Evolutionary conservation across 805 yeast genomes (phyloP), one percentile per base, ranked within the genome.

Genomic region (Debaryomyces prosopidis): DNA sequence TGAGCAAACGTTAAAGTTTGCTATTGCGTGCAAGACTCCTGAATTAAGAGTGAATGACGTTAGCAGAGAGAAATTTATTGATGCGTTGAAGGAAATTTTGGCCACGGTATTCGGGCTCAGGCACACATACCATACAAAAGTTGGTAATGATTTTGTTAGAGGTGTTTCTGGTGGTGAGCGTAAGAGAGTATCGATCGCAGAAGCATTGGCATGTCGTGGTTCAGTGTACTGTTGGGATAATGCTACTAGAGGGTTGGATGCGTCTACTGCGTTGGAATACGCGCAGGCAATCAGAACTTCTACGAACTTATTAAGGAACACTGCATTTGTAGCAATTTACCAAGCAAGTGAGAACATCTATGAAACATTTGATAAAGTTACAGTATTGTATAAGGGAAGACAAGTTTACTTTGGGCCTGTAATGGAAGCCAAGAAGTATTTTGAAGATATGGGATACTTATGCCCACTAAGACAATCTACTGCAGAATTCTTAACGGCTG

Each of bases 131-230:
- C 45, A 56, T 44, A 62, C 68, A 9, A 61, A 63, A 45, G 68
- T 63, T 18, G 68, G 68, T 26, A 59, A 63, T 48, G 68, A 63
- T 45, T 62, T 51, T 39, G 55, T 84, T 16, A 73, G 87, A 64
- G 89, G 89, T 65, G 80, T 83, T 41, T 83, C 88, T 35, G 89
- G 89, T 58, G 89, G 89, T 66, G 86, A 83, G 66, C 70, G 88
- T 55, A 83, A 84, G 66, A 79, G 89, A 68, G 87, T 83, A 32
- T 82, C 87, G 5, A 77, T 83, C 53, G 87, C 85, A 5, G 89
- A 83, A 63, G 85, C 82, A 2, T 74, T 79, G 59, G 76, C 79
- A 31, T 72, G 79, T 58, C 70, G 80, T 45, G 58, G 67, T 44
- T 46, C 57, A 9, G 42, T 63, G 17, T 61, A 63, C 52, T 62